Base-by-base conservation (phyloP, 108 stramenopile species). In the Chaetoceros muelleri region DNA sequence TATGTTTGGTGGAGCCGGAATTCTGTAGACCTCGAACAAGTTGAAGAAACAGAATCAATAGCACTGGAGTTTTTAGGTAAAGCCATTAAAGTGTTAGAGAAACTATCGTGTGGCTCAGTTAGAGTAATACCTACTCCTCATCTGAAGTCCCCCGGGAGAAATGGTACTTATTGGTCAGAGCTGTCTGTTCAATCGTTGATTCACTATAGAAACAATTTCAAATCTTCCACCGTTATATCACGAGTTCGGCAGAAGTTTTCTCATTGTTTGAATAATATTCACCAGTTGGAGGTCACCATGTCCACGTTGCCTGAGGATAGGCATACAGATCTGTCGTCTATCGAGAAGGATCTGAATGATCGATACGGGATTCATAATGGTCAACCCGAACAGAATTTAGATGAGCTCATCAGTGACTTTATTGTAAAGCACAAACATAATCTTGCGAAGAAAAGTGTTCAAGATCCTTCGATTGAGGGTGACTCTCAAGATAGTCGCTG, bases 341-440 rank as follows among this genome's bases (percentile, higher is more conserved):
- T 85, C 44, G 82, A 80, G 0, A 44, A 49, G 20, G 71, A 67
- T 24, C 65, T 91, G n/a, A 58, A 81, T 2, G 62, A 77, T 21
- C 62, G 86, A 50, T 92, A 86, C 64, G 61, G 60, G n/a, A 54
- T 64, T 20, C 31, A 49, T 16, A 53, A 67, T 40, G 76, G 67
- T 17, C 55, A 62, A 31, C 47, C 51, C 13, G 65, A 59, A 0
- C 68, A 64, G 2, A 85, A 70, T 40, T 52, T 76, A 30, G 71
- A 56, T 16, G 91, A 93, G 46, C 68, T 93, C 20, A 49, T 93
- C 22, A 72, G 72, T 20, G 83, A 93, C 53, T 84, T 87, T 54
- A 55, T 85, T 26, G 20, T 60, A 19, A 24, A 60, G 0, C 65
- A 79, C 52, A 75, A 71, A 28, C 75, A 66, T 22, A 56, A 69